Evolutionary conservation across 2,329 filamentous ascomycete species (phyloP), one percentile per base, ranked within the genome.

Genomic region (Saccharata proteae): DNA sequence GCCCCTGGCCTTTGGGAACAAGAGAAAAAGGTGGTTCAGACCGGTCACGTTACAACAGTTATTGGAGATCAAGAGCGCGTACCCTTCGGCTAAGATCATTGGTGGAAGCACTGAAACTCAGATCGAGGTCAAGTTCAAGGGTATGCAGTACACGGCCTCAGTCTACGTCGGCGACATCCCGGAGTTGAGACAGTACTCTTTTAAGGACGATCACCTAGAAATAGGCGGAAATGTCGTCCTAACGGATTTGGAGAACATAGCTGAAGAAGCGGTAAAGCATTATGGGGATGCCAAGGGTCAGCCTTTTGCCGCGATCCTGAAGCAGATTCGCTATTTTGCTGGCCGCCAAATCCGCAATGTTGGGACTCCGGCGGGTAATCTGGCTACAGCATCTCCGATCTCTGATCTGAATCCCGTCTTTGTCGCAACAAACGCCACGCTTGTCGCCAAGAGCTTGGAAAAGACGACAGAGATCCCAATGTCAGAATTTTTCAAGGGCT

Each of bases 41-140:
- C 90, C 90, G 1, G 79, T 84, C 18, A 94, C 82, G 0, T 52
- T 96, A 11, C 67, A 83, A 22, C 86, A 98, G 50, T 64, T 98
- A 11, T 68, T 96, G 11, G 80, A 93, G 50, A 93, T 98, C 59
- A 96, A 96, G 62, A 76, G 68, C 45, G 75, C 71, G 0, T 78
- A 84, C 43, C 88, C 88, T 0, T 74, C 77, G 16, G 84, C 88
- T 4, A 98, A 96, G 57, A 75, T 98, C 38, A 93, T 98, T 38
- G 88, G 85, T 29, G 90, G 90, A 38, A 93, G 85, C 52, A 93
- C 86, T 2, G 90, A 98, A 56, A 96, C 88, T 0, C 90, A 96
- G 57, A 96, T 98, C 38, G 90, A 98, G 58, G 81, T 92, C 60
- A 94, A 93, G 58, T 96, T 98, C 70, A 96, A 96, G 61, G 84